These are phyloP conservation scores for Globisporangium canariense DNA, from an alignment of 352 stramenopile genomes.

Conservation along the genomic window DNA sequence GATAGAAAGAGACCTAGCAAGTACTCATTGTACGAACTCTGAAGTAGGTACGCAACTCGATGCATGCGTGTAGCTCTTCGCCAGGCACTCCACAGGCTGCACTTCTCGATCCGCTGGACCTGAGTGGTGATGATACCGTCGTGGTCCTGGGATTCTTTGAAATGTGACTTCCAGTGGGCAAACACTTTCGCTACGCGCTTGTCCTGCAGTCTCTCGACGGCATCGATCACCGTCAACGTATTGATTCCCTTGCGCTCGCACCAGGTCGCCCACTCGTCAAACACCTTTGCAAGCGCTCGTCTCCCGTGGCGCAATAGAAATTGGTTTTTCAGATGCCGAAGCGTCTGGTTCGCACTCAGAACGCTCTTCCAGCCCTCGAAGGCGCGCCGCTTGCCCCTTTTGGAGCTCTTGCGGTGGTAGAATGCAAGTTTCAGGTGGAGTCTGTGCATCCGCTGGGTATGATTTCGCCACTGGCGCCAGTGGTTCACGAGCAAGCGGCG, in stretches of 20 bases:
- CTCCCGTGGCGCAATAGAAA: neutral
- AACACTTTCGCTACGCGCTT: conserved; percentile 1
- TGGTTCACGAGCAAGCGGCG: neutral
- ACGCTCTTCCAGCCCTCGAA: conserved; percentile 4
- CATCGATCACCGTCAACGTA: neutral
- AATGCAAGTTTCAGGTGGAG: neutral
- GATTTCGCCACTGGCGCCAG: neutral
- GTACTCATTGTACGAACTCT: neutral
- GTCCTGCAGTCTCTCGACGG: neutral
- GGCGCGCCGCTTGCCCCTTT: neutral
- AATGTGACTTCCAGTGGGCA: neutral
- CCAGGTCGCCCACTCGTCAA: conserved; percentile 7
- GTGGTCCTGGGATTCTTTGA: neutral
- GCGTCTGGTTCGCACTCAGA: neutral
- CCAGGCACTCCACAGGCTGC: conserved; percentile 4
- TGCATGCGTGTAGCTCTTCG: neutral
- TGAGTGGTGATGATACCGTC: neutral
- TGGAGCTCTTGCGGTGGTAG: conserved; percentile 4
- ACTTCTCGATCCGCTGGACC: neutral
- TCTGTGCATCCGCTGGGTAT: neutral
- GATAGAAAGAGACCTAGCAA: neutral
- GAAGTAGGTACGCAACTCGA: neutral
- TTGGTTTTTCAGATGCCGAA: neutral
- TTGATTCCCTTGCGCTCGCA: neutral
- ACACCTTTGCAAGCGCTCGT: neutral